Conservation (phyloP, 2,329 filamentous ascomycete genomes). For the Fusarium sp. region DNA sequence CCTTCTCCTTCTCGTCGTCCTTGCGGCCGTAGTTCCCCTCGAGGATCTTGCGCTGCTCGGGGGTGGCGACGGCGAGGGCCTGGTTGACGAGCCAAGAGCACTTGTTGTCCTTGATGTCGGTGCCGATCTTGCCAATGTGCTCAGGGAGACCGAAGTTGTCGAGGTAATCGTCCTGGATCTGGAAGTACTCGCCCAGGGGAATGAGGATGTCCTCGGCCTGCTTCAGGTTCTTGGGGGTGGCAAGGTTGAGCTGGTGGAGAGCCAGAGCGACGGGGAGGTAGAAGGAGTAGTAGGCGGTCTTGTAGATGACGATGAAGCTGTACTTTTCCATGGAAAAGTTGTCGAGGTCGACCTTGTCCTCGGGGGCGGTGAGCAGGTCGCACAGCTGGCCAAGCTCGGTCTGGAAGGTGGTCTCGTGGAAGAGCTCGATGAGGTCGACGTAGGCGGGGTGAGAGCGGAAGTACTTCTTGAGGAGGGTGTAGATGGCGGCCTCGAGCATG, state of each 20-base stretch:
- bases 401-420: conserved; percentile 94
- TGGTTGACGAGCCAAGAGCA: conserved; percentile 99
- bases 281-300: conserved; percentile 99
- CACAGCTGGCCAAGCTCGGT: conserved; percentile 96
- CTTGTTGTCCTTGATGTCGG: conserved; percentile 99
- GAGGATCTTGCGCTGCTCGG: conserved; percentile 88
- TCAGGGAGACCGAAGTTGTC: conserved; percentile 96
- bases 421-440: conserved; percentile 92
- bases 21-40: conserved; percentile 96
- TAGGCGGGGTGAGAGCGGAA: conserved; percentile 91
- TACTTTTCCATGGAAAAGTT: conserved; percentile 98
- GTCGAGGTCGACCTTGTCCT: conserved; percentile 91
- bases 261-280: conserved; percentile 96
- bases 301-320: conserved; percentile 98
- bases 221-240: conserved; percentile 89
- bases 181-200: conserved; percentile 98
- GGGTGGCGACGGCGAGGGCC: conserved; percentile 81
- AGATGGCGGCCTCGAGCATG: conserved; percentile 93
- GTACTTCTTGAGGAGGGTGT: conserved; percentile 90
- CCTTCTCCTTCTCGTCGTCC: conserved; percentile 83
- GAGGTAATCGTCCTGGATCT: conserved; percentile 98
- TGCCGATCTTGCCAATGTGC: conserved; percentile 97
- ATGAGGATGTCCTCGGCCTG: conserved; percentile 93
- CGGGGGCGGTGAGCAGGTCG: conserved; percentile 94
- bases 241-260: conserved; percentile 85